Conservation (phyloP, 371 early-diverging fungal genomes). For the Lichtheimia corymbifera region DNA sequence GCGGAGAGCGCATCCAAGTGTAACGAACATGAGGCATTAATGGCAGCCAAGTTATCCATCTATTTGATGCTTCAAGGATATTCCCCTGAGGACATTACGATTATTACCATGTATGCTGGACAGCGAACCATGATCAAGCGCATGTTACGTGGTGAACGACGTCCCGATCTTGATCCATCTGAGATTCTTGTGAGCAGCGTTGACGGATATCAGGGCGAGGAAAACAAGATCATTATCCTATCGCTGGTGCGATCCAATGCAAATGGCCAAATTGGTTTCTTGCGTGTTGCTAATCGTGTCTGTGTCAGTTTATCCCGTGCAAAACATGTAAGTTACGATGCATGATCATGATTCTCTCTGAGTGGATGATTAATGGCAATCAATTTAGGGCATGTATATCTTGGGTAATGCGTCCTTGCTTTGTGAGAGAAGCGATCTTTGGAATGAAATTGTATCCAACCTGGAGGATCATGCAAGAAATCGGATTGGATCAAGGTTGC, state of each 20-base stretch:
- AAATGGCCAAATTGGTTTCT: slow-evolving; percentile 71
- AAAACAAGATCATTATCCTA: slow-evolving; percentile 74
- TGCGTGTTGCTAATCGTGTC: slow-evolving; percentile 71
- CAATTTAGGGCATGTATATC: slow-evolving; percentile 66
- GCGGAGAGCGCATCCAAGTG: slow-evolving; percentile 56
- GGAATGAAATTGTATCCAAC: slow-evolving; percentile 56
- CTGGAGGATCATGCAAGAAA: slow-evolving; percentile 24
- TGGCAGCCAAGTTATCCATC: slow-evolving; percentile 51
- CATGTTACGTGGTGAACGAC: slow-evolving; percentile 35
- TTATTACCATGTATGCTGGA: slow-evolving; percentile 66
- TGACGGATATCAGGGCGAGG: slow-evolving; percentile 82
- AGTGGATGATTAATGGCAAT: background rate
- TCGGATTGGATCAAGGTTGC: slow-evolving; percentile 46
- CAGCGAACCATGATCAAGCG: slow-evolving; percentile 50
- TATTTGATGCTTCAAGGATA: slow-evolving; percentile 64
- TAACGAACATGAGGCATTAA: slow-evolving; percentile 62
- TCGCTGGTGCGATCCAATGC: slow-evolving; percentile 68
- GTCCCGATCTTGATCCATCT: slow-evolving; percentile 23
- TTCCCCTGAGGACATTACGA: slow-evolving; percentile 47
- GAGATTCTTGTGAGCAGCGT: slow-evolving; percentile 66
- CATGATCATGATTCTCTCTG: background rate
- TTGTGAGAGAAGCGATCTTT: slow-evolving; percentile 54
- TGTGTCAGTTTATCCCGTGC: slow-evolving; percentile 82
- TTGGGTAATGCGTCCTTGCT: slow-evolving; percentile 67
- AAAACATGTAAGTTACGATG: slow-evolving; percentile 37